Evolutionary conservation across 495 filamentous ascomycete species (phyloP), one percentile per base, ranked within the genome.

Genomic region (Aspergillus homomorphus): DNA sequence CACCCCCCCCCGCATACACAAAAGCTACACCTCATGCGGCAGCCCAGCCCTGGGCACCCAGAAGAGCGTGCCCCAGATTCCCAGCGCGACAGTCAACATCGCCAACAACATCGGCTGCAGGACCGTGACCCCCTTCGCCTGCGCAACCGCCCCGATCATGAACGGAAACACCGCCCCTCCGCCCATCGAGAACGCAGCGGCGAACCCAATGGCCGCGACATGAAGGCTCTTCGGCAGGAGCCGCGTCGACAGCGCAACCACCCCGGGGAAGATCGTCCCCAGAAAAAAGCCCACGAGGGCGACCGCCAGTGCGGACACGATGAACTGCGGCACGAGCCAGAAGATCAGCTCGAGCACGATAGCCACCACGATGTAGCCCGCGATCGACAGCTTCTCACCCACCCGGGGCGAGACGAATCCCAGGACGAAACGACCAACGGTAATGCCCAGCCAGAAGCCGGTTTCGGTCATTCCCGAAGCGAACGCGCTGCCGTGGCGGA

Each of bases 121-220:
- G 14, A 89, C 84, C 56, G 81, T 69, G 14, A 91, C 88, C 1
- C 88, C 88, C 65, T 82, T 84, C 4, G 75, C 79, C 69, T 91
- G 84, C 12, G 88, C 88, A 70, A 90, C 86, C 1, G 85, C 84
- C 1, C 87, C 88, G 10, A 90, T 83, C 8, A 82, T 83, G 63
- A 90, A 92, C 0, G 89, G 89, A 51, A 92, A 81, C 0, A 91
- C 64, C 0, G 87, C 86, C 1, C 83, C 89, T 0, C 89, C 89
- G 4, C 81, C 82, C 6, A 87, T 85, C 0, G 89, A 89, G 66
- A 91, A 85, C 0, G 89, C 89, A 33, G 87, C 86, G 6, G 87
- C 88, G 62, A 93, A 92, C 0, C 90, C 89, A 57, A 94, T 87
- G 7, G 86, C 85, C 50, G 81, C 82, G 42, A 93, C 87, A 66